Conservation (phyloP, 768 basidiomycete genomes). For the Rhizopogon vesiculosus region DNA sequence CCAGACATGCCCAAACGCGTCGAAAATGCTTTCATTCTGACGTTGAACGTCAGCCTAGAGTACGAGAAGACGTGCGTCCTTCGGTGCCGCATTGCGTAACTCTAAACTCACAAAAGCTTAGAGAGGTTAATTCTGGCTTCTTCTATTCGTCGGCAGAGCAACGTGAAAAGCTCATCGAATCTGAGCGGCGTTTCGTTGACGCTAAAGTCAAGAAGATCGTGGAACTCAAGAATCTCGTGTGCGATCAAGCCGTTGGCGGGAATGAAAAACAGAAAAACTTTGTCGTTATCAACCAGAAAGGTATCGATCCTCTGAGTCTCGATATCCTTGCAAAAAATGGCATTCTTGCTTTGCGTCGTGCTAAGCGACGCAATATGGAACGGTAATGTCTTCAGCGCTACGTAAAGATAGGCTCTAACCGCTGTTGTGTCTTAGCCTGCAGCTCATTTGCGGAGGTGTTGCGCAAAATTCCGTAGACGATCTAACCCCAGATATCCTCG, state of each 20-base stretch:
- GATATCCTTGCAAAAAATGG: constrained; percentile 97
- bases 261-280: constrained; percentile 83
- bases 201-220: constrained; percentile 94
- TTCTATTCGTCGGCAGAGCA: constrained; percentile 99
- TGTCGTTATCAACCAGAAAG: constrained; percentile 97
- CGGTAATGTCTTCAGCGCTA: constrained; percentile 44
- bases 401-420: constrained; percentile 25
- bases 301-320: constrained; percentile 94
- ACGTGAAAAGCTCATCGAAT: constrained; percentile 97
- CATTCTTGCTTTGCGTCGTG: constrained; percentile 89
- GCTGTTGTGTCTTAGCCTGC: constrained; percentile 50
- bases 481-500: constrained; percentile 83
- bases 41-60: constrained; percentile 94
- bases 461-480: constrained; percentile 99
- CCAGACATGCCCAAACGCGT: constrained; percentile 99
- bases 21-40: constrained; percentile 93
- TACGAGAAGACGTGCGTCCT: constrained; percentile 95
- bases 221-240: constrained; percentile 93
- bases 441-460: constrained; percentile 89
- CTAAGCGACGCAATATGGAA: constrained; percentile 99
- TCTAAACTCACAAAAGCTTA: constrained; percentile 29
- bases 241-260: constrained; percentile 85
- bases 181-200: constrained; percentile 91
- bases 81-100: constrained; percentile 11
- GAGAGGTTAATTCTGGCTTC: constrained; percentile 99